Conservation (phyloP, 768 basidiomycete species). For the Filobasidium wieringae region DNA sequence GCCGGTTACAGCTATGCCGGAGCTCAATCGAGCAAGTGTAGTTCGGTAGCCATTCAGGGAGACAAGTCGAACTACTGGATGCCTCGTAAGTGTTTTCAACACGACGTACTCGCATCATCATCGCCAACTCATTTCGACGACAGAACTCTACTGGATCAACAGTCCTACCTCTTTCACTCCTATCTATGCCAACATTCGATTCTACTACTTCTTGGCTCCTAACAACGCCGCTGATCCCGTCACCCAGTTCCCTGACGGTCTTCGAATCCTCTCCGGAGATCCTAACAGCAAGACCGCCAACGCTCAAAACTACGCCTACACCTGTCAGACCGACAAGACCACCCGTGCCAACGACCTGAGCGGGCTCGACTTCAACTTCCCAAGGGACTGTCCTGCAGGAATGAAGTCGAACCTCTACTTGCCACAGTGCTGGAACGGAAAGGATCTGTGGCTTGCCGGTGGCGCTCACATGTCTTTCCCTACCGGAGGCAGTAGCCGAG, state of each 20-base stretch:
- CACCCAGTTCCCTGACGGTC: conserved; percentile 31
- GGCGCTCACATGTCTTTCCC: conserved; percentile 20
- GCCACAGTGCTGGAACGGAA: conserved; percentile 28
- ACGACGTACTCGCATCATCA: too few relatives aligned
- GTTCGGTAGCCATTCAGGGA: conserved; percentile 18
- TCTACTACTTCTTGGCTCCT: conserved; percentile 31
- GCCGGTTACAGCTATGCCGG: conserved; percentile 27
- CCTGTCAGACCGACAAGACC: background rate
- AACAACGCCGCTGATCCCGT: conserved; percentile 11
- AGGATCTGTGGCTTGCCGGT: conserved; percentile 26
- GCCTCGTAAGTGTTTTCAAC: background rate
- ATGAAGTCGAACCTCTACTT: conserved; percentile 5
- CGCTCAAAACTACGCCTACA: conserved; percentile 5
- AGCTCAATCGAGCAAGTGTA: conserved; percentile 21
- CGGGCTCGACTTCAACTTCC: conserved; percentile 3
- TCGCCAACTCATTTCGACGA: too few relatives aligned
- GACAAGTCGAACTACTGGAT: conserved; percentile 29
- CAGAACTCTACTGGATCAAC: conserved; percentile 10
- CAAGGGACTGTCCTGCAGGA: background rate
- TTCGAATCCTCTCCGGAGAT: conserved; percentile 30
- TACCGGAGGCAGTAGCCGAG: background rate
- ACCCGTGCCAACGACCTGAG: background rate
- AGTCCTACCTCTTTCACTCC: conserved; percentile 3
- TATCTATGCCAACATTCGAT: conserved; percentile 18
- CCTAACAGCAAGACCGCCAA: conserved; percentile 31